Percentiles rank a stretch among this genome's conserved stretches.
Evolutionary conservation across 2,329 filamentous ascomycete genomes (phyloP).

Genomic region (Zymoseptoria ardabiliae): DNA sequence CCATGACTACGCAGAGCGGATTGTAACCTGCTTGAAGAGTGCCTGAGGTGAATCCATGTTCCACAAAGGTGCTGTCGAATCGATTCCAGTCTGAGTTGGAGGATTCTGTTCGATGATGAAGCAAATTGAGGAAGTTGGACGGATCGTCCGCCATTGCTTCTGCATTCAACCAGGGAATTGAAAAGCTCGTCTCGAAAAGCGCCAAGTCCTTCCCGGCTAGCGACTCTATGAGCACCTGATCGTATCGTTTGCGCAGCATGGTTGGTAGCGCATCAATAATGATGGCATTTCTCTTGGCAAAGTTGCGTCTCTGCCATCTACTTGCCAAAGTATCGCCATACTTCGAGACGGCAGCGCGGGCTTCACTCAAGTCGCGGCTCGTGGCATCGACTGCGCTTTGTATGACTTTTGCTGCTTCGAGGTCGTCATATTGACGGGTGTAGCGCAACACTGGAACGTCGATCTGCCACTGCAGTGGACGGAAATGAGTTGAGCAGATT

Average conservation of each 20-base stretch:
- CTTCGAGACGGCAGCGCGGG: background rate
- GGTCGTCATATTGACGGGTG: background rate
- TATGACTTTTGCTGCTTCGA: background rate
- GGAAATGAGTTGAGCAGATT: constrained; percentile 1
- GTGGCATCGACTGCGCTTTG: background rate
- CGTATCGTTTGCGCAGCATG: background rate
- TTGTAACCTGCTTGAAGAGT: constrained; percentile 3
- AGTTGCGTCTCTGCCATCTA: constrained; percentile 4
- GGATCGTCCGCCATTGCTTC: constrained; percentile 12
- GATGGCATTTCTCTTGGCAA: constrained; percentile 1
- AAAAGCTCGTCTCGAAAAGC: background rate
- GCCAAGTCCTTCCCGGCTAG: background rate
- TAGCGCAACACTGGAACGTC: background rate
- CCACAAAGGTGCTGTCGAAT: constrained; percentile 8
- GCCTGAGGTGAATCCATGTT: background rate
- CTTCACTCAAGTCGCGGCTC: background rate
- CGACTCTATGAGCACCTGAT: background rate
- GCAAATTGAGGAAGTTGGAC: constrained; percentile 5
- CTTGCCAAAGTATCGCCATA: constrained; percentile 5
- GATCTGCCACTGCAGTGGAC: constrained; percentile 1
- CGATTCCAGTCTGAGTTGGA: constrained; percentile 5
- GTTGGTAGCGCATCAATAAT: constrained; percentile 5
- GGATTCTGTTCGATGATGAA: constrained; percentile 7
- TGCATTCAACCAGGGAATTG: constrained; percentile 13
- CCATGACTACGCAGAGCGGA: constrained; percentile 11